Base-by-base conservation (phyloP, 176 grass and related monocot species). In the Aegilops bicornis region DNA sequence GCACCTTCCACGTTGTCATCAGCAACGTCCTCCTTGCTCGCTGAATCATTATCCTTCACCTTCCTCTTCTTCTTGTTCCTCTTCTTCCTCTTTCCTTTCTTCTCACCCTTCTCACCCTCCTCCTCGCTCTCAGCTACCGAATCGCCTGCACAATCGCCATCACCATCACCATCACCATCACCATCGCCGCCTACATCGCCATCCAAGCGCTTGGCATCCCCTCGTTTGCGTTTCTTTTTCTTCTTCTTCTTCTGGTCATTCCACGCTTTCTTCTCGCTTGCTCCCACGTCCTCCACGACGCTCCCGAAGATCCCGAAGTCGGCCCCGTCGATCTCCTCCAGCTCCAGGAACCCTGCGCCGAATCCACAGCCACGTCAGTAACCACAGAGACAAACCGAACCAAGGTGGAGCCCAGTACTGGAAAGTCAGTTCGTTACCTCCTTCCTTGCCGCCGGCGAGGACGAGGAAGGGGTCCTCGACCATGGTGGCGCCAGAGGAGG, bases 241-340 rank as follows among this genome's bases (percentile, higher is more conserved):
- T 61, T 91, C 43, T 82, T 96, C 73, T 87, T 89, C 7, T 74
- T 87, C 7, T 87, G 78, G 32, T 83, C 78, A 69, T 84, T 86
- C 82, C 37, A 63, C 43, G 7, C 35, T 27, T 83, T 81, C 25
- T 40, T 82, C 43, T 86, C 86, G 8, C 37, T 50, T 71, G 15
- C 70, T 73, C 64, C 89, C 50, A 87, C 19, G 10, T 81, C 79
- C 32, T 79, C 86, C 36, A 65, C 16, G 45, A 52, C 36, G 68
- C 86, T 81, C 6, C 89, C 92, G 2, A 96, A 59, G 36, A 96
- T 86, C 22, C 87, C 89, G 50, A 87, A 96, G 14, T 94, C 90
- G 0, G 87, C 89, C 79, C 94, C 97, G 73, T 99, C 97, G 33
- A 99, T 93, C 83, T 99, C 97, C 83, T 99, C 97, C 65, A 99